These are phyloP conservation scores for Macadamia tetraphylla DNA, from an alignment of 164 flowering plant genomes.

Conservation along the genomic window DNA sequence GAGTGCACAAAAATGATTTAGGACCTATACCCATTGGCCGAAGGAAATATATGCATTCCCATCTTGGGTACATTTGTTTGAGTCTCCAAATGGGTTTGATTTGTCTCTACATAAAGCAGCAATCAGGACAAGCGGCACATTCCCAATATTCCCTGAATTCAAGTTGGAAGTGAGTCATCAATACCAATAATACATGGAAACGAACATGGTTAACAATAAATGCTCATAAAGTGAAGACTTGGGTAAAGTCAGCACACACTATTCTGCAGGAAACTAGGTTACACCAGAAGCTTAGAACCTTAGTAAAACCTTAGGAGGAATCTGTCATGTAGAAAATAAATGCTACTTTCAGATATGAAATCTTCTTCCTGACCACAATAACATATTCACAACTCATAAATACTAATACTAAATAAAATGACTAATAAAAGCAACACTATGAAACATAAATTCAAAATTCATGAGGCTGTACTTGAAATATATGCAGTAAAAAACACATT, in stretches of 20 bases:
- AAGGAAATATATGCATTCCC: slow-evolving; percentile 95
- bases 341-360: not conserved
- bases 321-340: not conserved
- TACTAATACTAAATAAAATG: too few species aligned
- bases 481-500: too few species aligned
- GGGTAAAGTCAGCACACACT: not conserved
- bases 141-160: slow-evolving; percentile 87
- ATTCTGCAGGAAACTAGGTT: not conserved
- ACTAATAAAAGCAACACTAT: too few species aligned
- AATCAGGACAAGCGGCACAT: slow-evolving; percentile 92
- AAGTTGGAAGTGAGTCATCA: not conserved
- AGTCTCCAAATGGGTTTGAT: slow-evolving; percentile 85
- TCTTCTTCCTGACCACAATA: too few species aligned
- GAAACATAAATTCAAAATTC: too few species aligned
- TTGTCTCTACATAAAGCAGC: slow-evolving; percentile 91
- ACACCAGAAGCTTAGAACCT: not conserved
- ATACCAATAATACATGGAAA: not conserved
- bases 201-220: not conserved
- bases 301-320: not conserved
- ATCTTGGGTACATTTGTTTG: slow-evolving; percentile 61
- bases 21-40: slow-evolving; percentile 87
- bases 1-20: not conserved
- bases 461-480: too few species aligned
- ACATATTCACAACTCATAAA: too few species aligned
- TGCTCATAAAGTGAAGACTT: not conserved